Conservation (phyloP, 2,329 filamentous ascomycete genomes). For the Epicoccum nigrum region DNA sequence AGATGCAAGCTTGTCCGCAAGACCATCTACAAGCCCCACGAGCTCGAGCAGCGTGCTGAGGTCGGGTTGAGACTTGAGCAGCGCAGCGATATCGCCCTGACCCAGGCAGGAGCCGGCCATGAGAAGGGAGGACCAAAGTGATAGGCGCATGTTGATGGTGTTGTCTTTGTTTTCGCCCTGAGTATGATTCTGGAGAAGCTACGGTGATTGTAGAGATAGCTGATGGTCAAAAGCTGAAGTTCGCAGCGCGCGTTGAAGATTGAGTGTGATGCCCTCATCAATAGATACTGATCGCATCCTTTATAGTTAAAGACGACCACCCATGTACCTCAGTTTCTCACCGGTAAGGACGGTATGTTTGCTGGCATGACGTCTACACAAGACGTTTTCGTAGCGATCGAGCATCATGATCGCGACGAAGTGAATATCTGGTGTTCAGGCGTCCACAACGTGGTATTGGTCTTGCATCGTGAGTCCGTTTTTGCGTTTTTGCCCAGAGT, state of each 20-base stretch:
- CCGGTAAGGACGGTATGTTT: not conserved
- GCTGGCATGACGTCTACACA: slow-evolving; percentile 19
- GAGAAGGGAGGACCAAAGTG: slow-evolving; percentile 23
- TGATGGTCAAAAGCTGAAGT: not conserved
- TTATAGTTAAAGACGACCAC: slow-evolving; percentile 15
- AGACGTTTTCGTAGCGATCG: slow-evolving; percentile 1
- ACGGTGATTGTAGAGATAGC: not conserved
- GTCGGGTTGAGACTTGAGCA: slow-evolving; percentile 39
- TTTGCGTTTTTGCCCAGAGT: slow-evolving; percentile 1
- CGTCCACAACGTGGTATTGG: slow-evolving; percentile 5
- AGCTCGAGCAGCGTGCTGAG: slow-evolving; percentile 45
- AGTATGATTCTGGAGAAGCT: not conserved
- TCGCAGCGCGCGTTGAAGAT: not conserved
- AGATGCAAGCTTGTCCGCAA: slow-evolving; percentile 47
- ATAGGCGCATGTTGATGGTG: slow-evolving; percentile 25
- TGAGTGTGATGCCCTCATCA: slow-evolving; percentile 1
- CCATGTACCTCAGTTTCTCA: not conserved
- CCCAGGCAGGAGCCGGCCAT: slow-evolving; percentile 32
- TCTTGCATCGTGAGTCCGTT: slow-evolving; percentile 6
- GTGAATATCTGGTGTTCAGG: not conserved
- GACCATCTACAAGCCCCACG: slow-evolving; percentile 46
- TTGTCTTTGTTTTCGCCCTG: not conserved
- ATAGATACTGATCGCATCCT: slow-evolving; percentile 1
- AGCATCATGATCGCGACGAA: slow-evolving; percentile 5
- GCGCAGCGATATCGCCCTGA: slow-evolving; percentile 40